phyloP scores from a whole-genome alignment of 108 stramenopile genomes.

The Skeletonema grethae region DNA sequence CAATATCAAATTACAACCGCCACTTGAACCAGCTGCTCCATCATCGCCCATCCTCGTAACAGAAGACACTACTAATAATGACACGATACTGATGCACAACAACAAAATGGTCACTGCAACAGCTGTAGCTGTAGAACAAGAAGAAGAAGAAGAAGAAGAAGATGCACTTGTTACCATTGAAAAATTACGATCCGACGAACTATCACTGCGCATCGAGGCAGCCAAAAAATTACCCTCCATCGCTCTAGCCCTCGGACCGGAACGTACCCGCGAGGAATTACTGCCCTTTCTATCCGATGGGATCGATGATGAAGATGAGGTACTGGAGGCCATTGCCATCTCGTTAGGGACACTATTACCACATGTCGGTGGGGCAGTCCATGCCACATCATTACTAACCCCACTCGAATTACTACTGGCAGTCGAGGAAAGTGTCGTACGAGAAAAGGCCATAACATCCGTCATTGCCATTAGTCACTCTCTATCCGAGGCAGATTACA shows the following conservation, averaged over 20 bases:
- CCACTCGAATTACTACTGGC: conserved; percentile 91
- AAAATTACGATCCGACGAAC: conserved; percentile 75
- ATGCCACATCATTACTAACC: conserved; percentile 68
- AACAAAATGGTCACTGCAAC: not conserved
- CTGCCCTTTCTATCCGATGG: conserved; percentile 85
- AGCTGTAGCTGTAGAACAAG: not conserved
- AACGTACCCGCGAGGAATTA: conserved; percentile 80
- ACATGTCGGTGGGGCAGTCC: conserved; percentile 64
- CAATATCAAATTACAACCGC: too few relatives aligned
- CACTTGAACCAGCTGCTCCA: conserved; percentile 6
- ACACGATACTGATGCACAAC: conserved; percentile 9
- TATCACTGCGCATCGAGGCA: conserved; percentile 69
- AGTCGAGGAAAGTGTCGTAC: conserved; percentile 79
- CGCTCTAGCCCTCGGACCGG: conserved; percentile 68
- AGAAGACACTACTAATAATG: conserved; percentile 14
- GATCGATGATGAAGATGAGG: conserved; percentile 88
- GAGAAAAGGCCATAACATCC: conserved; percentile 76
- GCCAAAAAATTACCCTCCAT: conserved; percentile 65
- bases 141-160: conserved; percentile 55
- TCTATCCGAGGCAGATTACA: conserved; percentile 61
- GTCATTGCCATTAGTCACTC: conserved; percentile 49
- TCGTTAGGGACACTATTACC: conserved; percentile 69
- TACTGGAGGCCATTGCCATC: conserved; percentile 68
- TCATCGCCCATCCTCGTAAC: conserved; percentile 16
- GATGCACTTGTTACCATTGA: conserved; percentile 84